Percentiles rank a stretch among this genome's conserved stretches.
Conservation (phyloP, 805 yeast genomes). For the Candida coquimbonensis region DNA sequence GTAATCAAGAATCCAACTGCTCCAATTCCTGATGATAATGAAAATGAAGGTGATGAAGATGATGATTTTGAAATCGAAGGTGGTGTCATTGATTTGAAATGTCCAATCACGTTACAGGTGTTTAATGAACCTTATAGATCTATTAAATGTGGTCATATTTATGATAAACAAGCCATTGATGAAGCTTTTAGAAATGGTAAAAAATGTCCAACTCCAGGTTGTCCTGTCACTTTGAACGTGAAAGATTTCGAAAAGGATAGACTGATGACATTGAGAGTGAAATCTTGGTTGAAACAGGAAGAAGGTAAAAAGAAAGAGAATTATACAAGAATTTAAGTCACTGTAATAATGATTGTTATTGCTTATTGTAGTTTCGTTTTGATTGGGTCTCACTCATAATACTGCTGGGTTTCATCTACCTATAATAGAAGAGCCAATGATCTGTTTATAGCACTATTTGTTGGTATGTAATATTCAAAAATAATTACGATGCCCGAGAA, state of each 20-base stretch:
- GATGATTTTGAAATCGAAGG: constrained; percentile 65
- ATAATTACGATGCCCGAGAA: too few species aligned
- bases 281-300: constrained; percentile 27
- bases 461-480: too few species aligned
- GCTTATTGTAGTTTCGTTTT: too few species aligned
- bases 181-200: constrained; percentile 24
- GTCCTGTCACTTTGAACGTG: constrained; percentile 26
- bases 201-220: constrained; percentile 53
- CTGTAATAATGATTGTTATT: too few species aligned
- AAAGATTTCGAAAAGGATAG: constrained; percentile 39
- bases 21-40: constrained; percentile 41
- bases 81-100: constrained; percentile 58
- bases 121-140: constrained; percentile 53
- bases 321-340: constrained; percentile 12
- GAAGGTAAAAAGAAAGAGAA: constrained; percentile 1
- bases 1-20: constrained; percentile 53
- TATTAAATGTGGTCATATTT: constrained; percentile 52
- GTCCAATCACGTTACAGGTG: constrained; percentile 54
- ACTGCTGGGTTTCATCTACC: too few species aligned
- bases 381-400: too few species aligned
- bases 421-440: too few species aligned
- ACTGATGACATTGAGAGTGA: constrained; percentile 50
- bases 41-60: constrained; percentile 46
- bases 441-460: too few species aligned
- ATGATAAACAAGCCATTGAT: constrained; percentile 41